Evolutionary conservation across 176 grass and related monocot species (phyloP).

Genomic region (Oryza coarctata): DNA sequence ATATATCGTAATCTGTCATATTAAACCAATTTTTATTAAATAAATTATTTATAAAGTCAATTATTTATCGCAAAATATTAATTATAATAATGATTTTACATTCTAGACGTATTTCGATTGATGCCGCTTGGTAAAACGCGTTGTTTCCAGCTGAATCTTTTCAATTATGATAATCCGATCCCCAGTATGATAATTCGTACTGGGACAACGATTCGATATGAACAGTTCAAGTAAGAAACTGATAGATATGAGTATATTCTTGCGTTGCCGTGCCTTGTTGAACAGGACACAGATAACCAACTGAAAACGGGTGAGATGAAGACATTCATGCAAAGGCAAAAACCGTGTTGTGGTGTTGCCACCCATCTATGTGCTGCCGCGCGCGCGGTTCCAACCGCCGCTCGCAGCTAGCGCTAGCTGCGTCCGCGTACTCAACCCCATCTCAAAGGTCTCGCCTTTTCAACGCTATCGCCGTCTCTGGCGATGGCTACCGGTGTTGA

Average conservation of each 20-base stretch:
- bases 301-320: slow-evolving; percentile 6
- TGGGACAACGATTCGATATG: neutral
- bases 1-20: no score
- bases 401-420: neutral
- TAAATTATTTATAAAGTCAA: no score
- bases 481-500: slow-evolving; percentile 24
- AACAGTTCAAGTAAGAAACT: neutral
- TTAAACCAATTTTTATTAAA: no score
- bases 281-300: neutral
- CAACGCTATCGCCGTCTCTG: neutral
- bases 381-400: neutral
- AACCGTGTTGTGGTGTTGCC: neutral
- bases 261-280: neutral
- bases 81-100: no score
- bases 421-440: slow-evolving; percentile 18
- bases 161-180: neutral
- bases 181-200: neutral
- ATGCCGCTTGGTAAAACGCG: neutral
- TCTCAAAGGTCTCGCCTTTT: neutral
- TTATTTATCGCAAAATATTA: no score
- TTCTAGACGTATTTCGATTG: neutral
- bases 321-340: neutral
- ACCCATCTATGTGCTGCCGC: neutral
- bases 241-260: neutral
- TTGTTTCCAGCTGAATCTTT: neutral